Base-by-base conservation (phyloP, 2,329 filamentous ascomycete genomes). In the Chrysoporthe cubensis region DNA sequence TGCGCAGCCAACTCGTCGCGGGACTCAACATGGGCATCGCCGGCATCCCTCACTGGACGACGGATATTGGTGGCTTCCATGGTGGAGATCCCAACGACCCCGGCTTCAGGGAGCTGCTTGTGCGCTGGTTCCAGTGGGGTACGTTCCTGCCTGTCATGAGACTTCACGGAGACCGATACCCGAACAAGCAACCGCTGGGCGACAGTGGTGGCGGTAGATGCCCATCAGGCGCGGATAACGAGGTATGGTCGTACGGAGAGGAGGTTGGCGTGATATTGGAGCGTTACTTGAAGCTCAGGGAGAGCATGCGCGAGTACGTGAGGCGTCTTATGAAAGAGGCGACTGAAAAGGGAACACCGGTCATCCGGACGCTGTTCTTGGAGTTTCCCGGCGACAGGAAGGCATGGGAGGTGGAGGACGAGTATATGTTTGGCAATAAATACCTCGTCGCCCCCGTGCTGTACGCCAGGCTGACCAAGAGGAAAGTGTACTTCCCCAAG, bases 111-210 rank as follows among this genome's bases (percentile, higher is more conserved):
- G 89, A 91, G 73, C 77, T 91, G 0, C 87, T 91, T 67, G 84
- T 88, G 1, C 79, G 89, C 1, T 91, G 89, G 89, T 91, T 91
- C 75, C 88, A 91, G 72, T 91, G 88, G 87, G 88, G 85, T 0
- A 79, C 87, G 0, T 91, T 89, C 73, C 90, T 87, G 66, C 89
- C 89, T 0, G 88, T 91, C 1, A 89, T 91, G 84, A 79, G 89
- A 2, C 80, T 91, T 0, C 89, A 91, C 71, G 89, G 89, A 6
- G 87, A 90, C 73, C 82, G 89, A 0, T 87, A 90, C 74, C 89
- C 89, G 0, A 81, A 76, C 57, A 79, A 80, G 71, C 75, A 76
- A 18, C 77, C 72, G 32, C 74, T 74, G 9, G 78, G 77, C 2
- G 74, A 71, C 3, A 78, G 73, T 0, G 80, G 80, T 26, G 79